A percentile compares a stretch with the other conserved stretches of the same genome.
These are phyloP conservation scores for Xylariaceae sp. DNA, from an alignment of 2,329 filamentous ascomycete species.

Conservation along the genomic window DNA sequence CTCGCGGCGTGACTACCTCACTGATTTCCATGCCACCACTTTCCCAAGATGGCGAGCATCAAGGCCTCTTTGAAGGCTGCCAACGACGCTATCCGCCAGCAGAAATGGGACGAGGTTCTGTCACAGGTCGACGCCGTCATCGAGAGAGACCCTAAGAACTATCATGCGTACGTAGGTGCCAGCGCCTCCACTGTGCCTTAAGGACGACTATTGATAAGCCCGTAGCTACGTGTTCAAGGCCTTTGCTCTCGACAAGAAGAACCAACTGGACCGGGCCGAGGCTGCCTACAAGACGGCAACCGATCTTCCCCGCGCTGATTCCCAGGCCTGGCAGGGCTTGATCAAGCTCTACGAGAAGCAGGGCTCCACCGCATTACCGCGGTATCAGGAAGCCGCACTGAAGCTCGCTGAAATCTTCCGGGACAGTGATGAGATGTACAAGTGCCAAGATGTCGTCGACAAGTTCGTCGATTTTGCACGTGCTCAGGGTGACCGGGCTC, in stretches of 20 bases:
- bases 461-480: slow-evolving; percentile 72
- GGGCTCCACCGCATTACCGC: slow-evolving; percentile 57
- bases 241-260: slow-evolving; percentile 73
- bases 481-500: slow-evolving; percentile 60
- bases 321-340: slow-evolving; percentile 87
- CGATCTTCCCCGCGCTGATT: slow-evolving; percentile 62
- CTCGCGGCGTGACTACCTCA: neutral
- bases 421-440: slow-evolving; percentile 56
- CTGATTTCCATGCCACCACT: neutral
- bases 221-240: slow-evolving; percentile 77
- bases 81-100: slow-evolving; percentile 66
- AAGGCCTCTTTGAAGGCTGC: slow-evolving; percentile 79
- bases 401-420: slow-evolving; percentile 69
- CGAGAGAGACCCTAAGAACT: slow-evolving; percentile 66
- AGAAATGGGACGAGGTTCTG: slow-evolving; percentile 71
- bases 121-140: slow-evolving; percentile 62
- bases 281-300: slow-evolving; percentile 67
- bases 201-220: slow-evolving; percentile 2
- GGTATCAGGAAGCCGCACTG: slow-evolving; percentile 67
- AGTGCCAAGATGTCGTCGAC: slow-evolving; percentile 62
- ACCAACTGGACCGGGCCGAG: slow-evolving; percentile 65
- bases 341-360: slow-evolving; percentile 80
- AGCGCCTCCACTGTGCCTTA: neutral
- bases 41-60: slow-evolving; percentile 39
- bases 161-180: slow-evolving; percentile 59